Evolutionary conservation across 257 asterid species (phyloP).

Genomic region (Galeopsis tetrahit): DNA sequence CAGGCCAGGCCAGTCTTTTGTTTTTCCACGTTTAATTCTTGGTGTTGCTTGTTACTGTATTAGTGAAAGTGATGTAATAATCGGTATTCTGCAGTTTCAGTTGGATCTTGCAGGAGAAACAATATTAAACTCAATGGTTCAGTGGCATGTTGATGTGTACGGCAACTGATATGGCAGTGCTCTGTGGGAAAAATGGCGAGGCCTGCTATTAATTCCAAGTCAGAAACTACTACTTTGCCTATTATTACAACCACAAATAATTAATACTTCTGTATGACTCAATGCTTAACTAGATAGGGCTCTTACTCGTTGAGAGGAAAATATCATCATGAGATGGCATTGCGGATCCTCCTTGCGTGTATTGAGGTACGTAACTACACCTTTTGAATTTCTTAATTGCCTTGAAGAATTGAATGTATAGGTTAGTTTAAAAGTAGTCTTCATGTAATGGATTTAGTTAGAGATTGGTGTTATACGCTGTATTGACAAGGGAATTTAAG

Average conservation of each 20-base stretch:
- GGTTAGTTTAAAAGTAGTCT: constrained; percentile 12
- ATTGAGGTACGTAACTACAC: constrained; percentile 70
- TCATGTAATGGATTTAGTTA: background rate
- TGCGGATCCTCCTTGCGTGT: constrained; percentile 94
- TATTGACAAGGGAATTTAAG: too few species aligned
- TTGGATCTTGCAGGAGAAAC: too few species aligned
- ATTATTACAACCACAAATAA: constrained; percentile 6
- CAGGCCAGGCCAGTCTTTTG: too few species aligned
- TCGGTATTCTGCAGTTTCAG: too few species aligned
- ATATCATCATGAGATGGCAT: constrained; percentile 97
- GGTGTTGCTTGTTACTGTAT: too few species aligned
- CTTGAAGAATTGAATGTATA: background rate
- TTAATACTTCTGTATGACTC: constrained; percentile 29
- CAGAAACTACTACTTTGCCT: background rate
- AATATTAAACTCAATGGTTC: too few species aligned
- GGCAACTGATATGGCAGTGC: constrained; percentile 95
- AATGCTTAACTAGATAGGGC: constrained; percentile 68
- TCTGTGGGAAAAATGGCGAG: constrained; percentile 96
- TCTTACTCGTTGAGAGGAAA: constrained; percentile 97
- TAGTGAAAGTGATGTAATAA: too few species aligned
- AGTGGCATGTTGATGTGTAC: too few species aligned
- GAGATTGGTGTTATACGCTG: too few species aligned
- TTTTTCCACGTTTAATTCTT: too few species aligned
- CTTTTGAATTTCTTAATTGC: constrained; percentile 20
- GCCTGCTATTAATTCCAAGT: constrained; percentile 99